These are phyloP conservation scores for Puccinia coronata DNA, from an alignment of 1,284 basidiomycete genomes.

Conservation along the genomic window DNA sequence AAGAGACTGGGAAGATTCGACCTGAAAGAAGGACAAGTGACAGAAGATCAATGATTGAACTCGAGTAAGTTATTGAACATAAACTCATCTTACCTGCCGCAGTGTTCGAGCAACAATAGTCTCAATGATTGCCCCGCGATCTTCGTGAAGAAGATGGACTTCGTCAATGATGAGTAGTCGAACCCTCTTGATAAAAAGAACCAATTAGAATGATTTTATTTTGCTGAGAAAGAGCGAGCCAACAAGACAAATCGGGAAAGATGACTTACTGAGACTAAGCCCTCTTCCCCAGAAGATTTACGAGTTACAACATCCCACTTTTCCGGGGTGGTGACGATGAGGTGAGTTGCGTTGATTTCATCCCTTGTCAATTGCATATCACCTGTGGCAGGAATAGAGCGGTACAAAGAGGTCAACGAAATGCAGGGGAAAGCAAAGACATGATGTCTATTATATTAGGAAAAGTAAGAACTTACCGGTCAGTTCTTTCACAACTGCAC, in stretches of 20 bases:
- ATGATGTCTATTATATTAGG: not conserved
- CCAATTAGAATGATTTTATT: not conserved
- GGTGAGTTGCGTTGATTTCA: constrained; percentile 93
- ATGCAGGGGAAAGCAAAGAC: not conserved
- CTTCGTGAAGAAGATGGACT: constrained; percentile 95
- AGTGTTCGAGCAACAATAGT: constrained; percentile 95
- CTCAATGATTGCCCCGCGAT: constrained; percentile 97
- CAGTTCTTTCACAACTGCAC: constrained; percentile 82
- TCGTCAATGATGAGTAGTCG: constrained; percentile 97
- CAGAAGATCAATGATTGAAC: not conserved
- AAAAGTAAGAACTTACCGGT: constrained; percentile 66
- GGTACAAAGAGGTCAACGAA: not conserved
- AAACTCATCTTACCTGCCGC: constrained; percentile 67
- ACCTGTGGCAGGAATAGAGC: constrained; percentile 63
- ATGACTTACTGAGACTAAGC: constrained; percentile 69
- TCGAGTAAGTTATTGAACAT: not conserved
- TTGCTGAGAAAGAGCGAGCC: too few species aligned
- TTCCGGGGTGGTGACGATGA: constrained; percentile 98
- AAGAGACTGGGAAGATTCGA: constrained; percentile 92
- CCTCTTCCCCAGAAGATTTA: constrained; percentile 94
- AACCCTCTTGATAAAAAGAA: constrained; percentile 64
- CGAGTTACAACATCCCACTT: constrained; percentile 99
- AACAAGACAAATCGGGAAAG: not conserved
- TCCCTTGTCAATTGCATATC: constrained; percentile 97
- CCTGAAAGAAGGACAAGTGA: constrained; percentile 57